phyloP scores from a whole-genome alignment of 2,329 filamentous ascomycete species.

The Apiospora aurea region DNA sequence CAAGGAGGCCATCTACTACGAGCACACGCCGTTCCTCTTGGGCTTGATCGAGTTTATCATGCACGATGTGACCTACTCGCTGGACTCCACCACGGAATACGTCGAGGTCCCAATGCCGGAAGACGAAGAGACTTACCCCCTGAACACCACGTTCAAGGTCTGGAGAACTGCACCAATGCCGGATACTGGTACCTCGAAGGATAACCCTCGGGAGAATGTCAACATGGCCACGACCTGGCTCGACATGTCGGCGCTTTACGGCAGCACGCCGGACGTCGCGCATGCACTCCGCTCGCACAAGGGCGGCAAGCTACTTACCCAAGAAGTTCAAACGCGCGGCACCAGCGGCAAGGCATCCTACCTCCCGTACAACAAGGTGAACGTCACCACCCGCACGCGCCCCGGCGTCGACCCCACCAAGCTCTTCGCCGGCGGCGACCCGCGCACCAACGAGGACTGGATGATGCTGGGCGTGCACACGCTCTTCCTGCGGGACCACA shows the following conservation, averaged over 20 bases:
- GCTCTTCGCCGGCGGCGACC: background rate
- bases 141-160: background rate
- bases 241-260: background rate
- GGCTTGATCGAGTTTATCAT: background rate
- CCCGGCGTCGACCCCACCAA: background rate
- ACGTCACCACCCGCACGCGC: background rate
- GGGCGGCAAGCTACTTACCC: background rate
- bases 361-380: background rate
- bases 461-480: constrained; percentile 3
- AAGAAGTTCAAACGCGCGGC: background rate
- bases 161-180: background rate
- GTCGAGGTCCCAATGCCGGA: background rate
- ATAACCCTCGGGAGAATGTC: background rate
- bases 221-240: background rate
- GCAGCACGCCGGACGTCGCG: background rate
- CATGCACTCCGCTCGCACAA: background rate
- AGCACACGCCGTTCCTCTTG: background rate
- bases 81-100: background rate
- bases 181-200: background rate
- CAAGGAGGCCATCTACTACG: constrained; percentile 6
- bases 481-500: background rate
- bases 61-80: background rate
- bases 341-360: background rate
- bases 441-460: constrained; percentile 4
- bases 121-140: background rate